Base-by-base conservation (phyloP, 1,139 yeast species). In the Wickerhamiella pararugosa region DNA sequence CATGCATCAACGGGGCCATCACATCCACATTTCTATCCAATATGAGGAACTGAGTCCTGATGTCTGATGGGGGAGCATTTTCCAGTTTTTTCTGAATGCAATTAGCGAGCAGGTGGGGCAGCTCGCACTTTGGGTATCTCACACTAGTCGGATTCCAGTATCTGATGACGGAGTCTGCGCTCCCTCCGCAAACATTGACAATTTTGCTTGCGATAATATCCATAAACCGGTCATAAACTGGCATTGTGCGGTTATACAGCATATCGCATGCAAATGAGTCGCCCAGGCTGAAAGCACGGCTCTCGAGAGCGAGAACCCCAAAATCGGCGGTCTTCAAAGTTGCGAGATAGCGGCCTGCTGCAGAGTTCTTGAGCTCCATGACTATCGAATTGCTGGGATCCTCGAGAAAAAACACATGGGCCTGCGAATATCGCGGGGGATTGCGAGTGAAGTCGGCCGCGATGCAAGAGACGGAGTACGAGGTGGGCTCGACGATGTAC, bases 91-190 rank as follows among this genome's bases (percentile, higher is more conserved):
- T 43, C 31, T 29, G 15, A 45, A 87, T 75, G 45, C 71, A 75
- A 34, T 66, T 66, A 0, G 97, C 96, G 40, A 90, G 68, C 60
- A 79, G 66, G 53, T 71, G 76, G 1, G 94, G 81, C 25, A 86
- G 63, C 30, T 75, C 62, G 5, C 79, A 67, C 0, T 93, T 83
- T 30, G 67, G 69, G 36, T 50, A 51, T 5, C 39, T 34, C 15
- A 40, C 37, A 5, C 45, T 32, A 2, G 57, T 49, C 10, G 41
- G 36, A 33, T 48, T 51, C 56, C 75, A 76, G 60, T 75, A 84
- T 49, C 98, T 68, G 30, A 90, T 74, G 38, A 80, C 71, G 1
- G 98, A 98, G 53, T 80, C 82, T 56, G 87, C 97, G 9, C 93
- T 94, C 1, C 92, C 75, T 7, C 81, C 58, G 4, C 81, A 73